Conservation (phyloP, 2,329 filamentous ascomycete species). For the Pezicula carpinea region DNA sequence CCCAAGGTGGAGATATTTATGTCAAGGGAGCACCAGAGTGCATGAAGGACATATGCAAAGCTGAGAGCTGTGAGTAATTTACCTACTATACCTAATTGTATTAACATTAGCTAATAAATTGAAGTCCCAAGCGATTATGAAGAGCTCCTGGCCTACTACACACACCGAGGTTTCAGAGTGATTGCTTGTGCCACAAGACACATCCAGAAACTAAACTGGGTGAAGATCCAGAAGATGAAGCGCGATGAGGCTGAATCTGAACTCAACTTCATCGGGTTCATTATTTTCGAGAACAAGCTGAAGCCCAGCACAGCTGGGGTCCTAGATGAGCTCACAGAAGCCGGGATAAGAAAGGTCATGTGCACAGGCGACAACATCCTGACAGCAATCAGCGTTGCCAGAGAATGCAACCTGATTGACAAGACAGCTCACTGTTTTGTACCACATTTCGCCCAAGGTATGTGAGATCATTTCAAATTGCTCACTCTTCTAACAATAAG, state of each 20-base stretch:
- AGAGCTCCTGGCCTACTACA: constrained; percentile 83
- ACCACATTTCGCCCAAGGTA: constrained; percentile 76
- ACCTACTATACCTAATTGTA: neutral
- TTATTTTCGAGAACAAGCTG: constrained; percentile 97
- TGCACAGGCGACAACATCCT: constrained; percentile 97
- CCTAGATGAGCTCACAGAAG: constrained; percentile 74
- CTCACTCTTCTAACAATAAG: constrained; percentile 3
- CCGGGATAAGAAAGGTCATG: constrained; percentile 89
- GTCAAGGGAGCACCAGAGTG: constrained; percentile 97
- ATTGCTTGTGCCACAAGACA: constrained; percentile 93
- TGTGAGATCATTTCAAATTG: constrained; percentile 10
- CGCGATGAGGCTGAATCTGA: constrained; percentile 78
- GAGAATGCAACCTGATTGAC: constrained; percentile 82
- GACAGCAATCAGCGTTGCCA: constrained; percentile 91
- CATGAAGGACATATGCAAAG: constrained; percentile 86
- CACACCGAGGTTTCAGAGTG: constrained; percentile 91
- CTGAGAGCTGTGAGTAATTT: constrained; percentile 64
- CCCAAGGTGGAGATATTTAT: constrained; percentile 79
- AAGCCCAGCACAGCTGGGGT: constrained; percentile 82
- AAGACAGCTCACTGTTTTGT: constrained; percentile 85
- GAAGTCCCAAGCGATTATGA: constrained; percentile 82
- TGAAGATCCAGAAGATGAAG: constrained; percentile 91
- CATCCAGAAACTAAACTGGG: constrained; percentile 82
- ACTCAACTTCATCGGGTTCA: constrained; percentile 89
- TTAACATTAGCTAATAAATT: constrained; percentile 8